Base-by-base conservation (phyloP, 768 basidiomycete genomes). In the Bullera alba region DNA sequence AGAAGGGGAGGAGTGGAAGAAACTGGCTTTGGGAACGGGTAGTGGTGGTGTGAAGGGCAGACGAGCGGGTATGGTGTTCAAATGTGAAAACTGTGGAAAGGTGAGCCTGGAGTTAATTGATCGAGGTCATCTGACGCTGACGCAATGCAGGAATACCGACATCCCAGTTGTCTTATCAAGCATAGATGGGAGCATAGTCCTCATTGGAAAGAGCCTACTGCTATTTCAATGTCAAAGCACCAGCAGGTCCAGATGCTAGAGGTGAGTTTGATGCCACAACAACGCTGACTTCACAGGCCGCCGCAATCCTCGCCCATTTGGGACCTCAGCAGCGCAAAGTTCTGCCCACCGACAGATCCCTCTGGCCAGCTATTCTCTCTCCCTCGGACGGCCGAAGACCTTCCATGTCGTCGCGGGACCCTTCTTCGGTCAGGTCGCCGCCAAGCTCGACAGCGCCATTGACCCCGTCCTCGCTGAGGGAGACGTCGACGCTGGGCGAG, bases 111-210 rank as follows among this genome's bases (percentile, higher is more conserved):
- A 37, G 23, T 12, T 55, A 43, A 44, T 32, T 27, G 12, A 22
- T 4, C 32, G 37, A 2, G 23, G 17, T 21, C 37, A 27, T 2
- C 29, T 23, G 12, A 15, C 28, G 23, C 15, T n/a, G 12, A n/a
- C 35, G 23, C 16, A 32, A 47, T 23, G 39, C 51, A 74, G 71
- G 69, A 75, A 50, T 76, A 77, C 54, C 70, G 75, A 2, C 92
- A 97, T 73, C 90, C 90, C 2, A 88, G 86, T 12, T 96, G 92
- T 73, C 77, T 97, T 42, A 87, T 92, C 73, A 96, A 96, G 73
- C 93, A 97, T 67, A 85, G 93, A 28, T 97, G 93, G 93, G 92
- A 96, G 66, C 89, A 93, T 67, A 88, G 87, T 28, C 87, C 87
- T 17, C 90, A 95, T 64, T 97, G 93, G 93, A 84, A 86, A 37